A percentile compares a stretch with the other conserved stretches of the same genome.
Evolutionary conservation across 2,329 filamentous ascomycete genomes (phyloP).

Genomic region (Curvularia verruculosa): DNA sequence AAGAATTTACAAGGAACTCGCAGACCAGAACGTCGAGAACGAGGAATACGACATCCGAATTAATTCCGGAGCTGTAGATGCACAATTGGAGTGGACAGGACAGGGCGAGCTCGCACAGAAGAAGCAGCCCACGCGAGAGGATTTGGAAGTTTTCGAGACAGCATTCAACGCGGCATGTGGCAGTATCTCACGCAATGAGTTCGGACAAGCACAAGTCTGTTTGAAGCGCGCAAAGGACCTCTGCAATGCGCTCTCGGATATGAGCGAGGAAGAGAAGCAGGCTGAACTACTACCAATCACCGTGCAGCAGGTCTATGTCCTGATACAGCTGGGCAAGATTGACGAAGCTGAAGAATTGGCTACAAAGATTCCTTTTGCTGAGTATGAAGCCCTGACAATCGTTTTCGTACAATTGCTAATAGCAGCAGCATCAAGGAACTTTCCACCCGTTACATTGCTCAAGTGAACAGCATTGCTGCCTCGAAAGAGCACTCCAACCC

Average conservation of each 20-base stretch:
- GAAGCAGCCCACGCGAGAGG: slow-evolving; percentile 64
- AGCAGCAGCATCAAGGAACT: slow-evolving; percentile 66
- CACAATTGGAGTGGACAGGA: slow-evolving; percentile 74
- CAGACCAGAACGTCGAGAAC: slow-evolving; percentile 56
- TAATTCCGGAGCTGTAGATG: slow-evolving; percentile 73
- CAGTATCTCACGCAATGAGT: slow-evolving; percentile 71
- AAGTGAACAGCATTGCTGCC: slow-evolving; percentile 67
- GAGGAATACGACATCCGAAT: slow-evolving; percentile 78
- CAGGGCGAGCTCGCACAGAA: slow-evolving; percentile 58
- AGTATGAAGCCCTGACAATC: slow-evolving; percentile 56
- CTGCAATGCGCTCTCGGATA: slow-evolving; percentile 74
- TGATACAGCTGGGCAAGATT: slow-evolving; percentile 68
- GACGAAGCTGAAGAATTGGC: slow-evolving; percentile 70
- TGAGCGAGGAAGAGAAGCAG: slow-evolving; percentile 75
- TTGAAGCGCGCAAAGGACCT: slow-evolving; percentile 73
- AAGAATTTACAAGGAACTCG: slow-evolving; percentile 66
- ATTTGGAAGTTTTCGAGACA: slow-evolving; percentile 78
- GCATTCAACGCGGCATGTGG: slow-evolving; percentile 81
- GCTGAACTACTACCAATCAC: slow-evolving; percentile 76
- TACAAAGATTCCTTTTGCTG: slow-evolving; percentile 64
- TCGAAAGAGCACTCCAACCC: slow-evolving; percentile 63
- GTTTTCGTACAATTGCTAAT: slow-evolving; percentile 20
- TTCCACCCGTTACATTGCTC: slow-evolving; percentile 69
- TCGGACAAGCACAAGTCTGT: slow-evolving; percentile 68
- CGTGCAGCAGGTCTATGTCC: slow-evolving; percentile 76